These are phyloP conservation scores for Xylaria cubensis DNA, from an alignment of 495 filamentous ascomycete species.

Conservation along the genomic window DNA sequence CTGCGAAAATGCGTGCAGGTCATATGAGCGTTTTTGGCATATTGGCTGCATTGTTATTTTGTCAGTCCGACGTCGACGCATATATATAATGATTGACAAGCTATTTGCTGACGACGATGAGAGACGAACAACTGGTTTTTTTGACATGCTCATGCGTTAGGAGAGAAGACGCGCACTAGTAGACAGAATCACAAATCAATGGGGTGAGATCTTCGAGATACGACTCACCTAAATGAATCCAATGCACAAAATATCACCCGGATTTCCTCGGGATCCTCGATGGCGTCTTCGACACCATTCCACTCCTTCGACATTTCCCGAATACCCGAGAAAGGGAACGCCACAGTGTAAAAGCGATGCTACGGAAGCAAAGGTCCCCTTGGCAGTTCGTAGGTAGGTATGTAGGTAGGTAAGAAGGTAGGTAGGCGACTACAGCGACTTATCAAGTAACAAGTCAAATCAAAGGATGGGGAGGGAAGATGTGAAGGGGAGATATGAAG, in stretches of 20 bases:
- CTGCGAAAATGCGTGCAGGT: constrained; percentile 89
- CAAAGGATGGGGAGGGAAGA: not conserved
- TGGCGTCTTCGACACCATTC: constrained; percentile 64
- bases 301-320: constrained; percentile 49
- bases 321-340: not conserved
- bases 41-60: constrained; percentile 64
- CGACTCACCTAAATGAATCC: constrained; percentile 84
- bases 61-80: not conserved
- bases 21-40: constrained; percentile 79
- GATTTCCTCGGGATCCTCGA: constrained; percentile 76
- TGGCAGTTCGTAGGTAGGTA: not conserved
- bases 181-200: not conserved
- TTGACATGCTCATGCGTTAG: not conserved
- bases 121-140: not conserved
- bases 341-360: not conserved
- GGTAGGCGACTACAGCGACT: not conserved
- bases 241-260: constrained; percentile 76
- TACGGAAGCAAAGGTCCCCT: not conserved
- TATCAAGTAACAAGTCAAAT: not conserved
- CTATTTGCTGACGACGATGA: not conserved
- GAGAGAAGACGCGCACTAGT: not conserved
- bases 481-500: too few species aligned
- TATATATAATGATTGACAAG: not conserved
- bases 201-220: not conserved
- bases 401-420: not conserved